Base-by-base conservation (phyloP, 2,329 filamentous ascomycete genomes). In the Aspergillus japonicus region DNA sequence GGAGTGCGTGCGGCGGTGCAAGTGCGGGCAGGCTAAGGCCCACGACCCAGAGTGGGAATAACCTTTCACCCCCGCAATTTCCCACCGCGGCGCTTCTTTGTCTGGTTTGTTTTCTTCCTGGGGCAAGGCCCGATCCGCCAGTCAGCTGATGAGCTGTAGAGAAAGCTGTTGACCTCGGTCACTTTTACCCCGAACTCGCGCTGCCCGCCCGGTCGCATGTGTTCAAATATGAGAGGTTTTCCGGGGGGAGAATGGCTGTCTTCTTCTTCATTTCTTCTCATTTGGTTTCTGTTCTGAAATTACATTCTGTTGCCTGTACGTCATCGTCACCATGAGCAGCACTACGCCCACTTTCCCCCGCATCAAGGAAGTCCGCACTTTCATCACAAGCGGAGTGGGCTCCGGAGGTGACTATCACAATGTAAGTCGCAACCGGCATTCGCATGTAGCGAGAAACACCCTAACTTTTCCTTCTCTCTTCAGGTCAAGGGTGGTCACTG, bases 361-460 rank as follows among this genome's bases (percentile, higher is more conserved):
- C 60, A 80, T 81, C 61, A 80, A 79, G 63, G 71, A 75, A 58
- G 71, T 81, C 54, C 77, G 77, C 56, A 79, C 79, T 21, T 81
- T 78, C 67, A 64, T 81, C 55, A 77, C 80, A 49, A 74, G 79
- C 56, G 79, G 78, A 39, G 78, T 80, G 4, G 79, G 79, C 48
- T 80, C 78, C 23, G 79, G 79, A 47, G 79, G 79, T 57, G 79
- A 81, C 58, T 97, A 97, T 75, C 93, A 97, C 82, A 96, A 97
- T 83, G 93, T 96, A 70, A 84, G 91, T 65, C 26, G 12, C 11
- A 12, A 16, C 21, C 31, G 14, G n/a, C 35, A 7, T 29, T 47
- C 39, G 4, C 11, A 19, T 35, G 33, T 12, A 16, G 5, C 5
- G 12, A 6, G 16, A 4, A 6, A 24, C 7, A 7, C 2, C 31